Base-by-base conservation (phyloP, 2,329 filamentous ascomycete genomes). In the Amauroascus niger region DNA sequence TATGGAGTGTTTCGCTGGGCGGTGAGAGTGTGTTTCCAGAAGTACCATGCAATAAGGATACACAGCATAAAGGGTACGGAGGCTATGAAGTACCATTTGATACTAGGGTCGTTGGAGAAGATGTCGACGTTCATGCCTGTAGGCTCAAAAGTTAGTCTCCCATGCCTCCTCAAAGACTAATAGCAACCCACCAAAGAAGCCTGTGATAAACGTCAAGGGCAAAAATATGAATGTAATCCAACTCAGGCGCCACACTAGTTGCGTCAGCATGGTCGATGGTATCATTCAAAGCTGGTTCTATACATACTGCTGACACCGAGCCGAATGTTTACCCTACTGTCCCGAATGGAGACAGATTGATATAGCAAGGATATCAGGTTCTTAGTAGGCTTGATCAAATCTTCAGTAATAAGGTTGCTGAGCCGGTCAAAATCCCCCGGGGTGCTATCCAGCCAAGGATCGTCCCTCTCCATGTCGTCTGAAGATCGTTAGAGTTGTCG, bases 301-400 rank as follows among this genome's bases (percentile, higher is more conserved):
- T 55, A 67, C 74, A 69, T 75, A 74, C 77, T 77, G 59, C 66
- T 71, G 3, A 74, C 63, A 4, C 74, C 73, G 1, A 79, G 67
- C 52, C 76, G 72, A 3, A 78, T 64, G 0, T 70, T 74, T 53
- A 76, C 72, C 2, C 74, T 67, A 1, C 74, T 72, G 59, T 79
- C 76, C 28, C 76, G 68, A 51, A 79, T 78, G 2, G 71, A 75
- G 4, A 79, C 76, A 8, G 69, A 73, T 58, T 77, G 77, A 60
- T 79, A 79, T 69, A 78, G 74, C 49, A 74, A 55, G 55, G 78
- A 76, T 28, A 70, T 75, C 22, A 78, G 64, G 50, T 72, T 74
- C 24, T 71, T 69, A 0, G 75, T 77, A 3, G 76, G 75, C 49
- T 74, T 74, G 6, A 77, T 67, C 46, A 78, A 65, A 57, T 78